Evolutionary conservation across 2,329 filamentous ascomycete species (phyloP), one percentile per base, ranked within the genome.

Genomic region (Fusarium lyarnte): DNA sequence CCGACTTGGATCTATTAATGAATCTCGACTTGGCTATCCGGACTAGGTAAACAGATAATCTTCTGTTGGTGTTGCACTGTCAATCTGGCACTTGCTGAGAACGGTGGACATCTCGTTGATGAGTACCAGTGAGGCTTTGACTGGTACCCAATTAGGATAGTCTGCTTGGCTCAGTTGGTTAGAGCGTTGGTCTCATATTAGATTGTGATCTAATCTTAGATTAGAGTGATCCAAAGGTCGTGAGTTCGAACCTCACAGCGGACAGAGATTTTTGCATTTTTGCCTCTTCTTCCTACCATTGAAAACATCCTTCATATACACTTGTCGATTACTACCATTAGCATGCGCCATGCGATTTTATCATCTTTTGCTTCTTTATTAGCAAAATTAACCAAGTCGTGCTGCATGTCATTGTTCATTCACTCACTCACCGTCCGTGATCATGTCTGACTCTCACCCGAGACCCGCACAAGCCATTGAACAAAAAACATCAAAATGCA

Each of bases 171-270:
- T 71, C 63, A 66, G 63, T 66, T 66, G 63, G 63, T 59, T 66
- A 66, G 63, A 66, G 63, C 63, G 63, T 66, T 71, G 69, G 69
- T 71, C 69, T 71, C 69, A 71, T 71, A 72, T 27, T 36, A 42
- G 33, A 52, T 35, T 41, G 31, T 71, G 69, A 72, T 46, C 17
- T 38, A 41, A 23, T 57, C 65, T 4, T 21, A 71, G 46, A 53
- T 63, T 45, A 47, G 69, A 55, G 69, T 47, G 11, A 71, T 71
- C 69, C 69, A 72, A 71, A 71, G 69, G 69, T 71, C 69, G 69
- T 72, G 69, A 72, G 69, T 71, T 71, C 69, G 69, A 71, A 65
- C 69, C 69, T 71, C 69, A 59, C 69, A 58, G 63, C 53, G 63
- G 68, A 72, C 69, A 70, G 66, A 6, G 13, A 6, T 17, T 57